phyloP scores from a whole-genome alignment of 139 green algal species.

The Chlorella sp. region DNA sequence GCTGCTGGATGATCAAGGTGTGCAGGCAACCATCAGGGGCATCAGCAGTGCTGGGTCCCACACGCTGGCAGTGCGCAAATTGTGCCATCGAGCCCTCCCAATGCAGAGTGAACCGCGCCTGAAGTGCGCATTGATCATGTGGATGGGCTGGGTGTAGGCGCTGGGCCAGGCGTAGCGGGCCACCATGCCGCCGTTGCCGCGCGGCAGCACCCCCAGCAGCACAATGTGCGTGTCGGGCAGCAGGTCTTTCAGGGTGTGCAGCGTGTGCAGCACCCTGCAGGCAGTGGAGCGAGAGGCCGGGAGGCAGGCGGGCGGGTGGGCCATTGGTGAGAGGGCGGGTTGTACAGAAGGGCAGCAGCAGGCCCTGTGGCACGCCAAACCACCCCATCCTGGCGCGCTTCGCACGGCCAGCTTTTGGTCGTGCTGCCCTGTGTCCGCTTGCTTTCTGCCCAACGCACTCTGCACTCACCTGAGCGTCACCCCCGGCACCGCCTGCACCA shows the following conservation, averaged over 20 bases:
- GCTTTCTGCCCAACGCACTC: background rate
- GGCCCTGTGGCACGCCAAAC: too few relatives aligned
- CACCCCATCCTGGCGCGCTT: too few relatives aligned
- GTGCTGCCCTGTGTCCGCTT: too few relatives aligned
- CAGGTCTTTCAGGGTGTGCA: constrained; percentile 10
- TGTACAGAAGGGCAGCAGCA: background rate
- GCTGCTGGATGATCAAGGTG: background rate
- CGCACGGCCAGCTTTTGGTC: too few relatives aligned
- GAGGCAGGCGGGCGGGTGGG: background rate
- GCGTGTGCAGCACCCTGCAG: constrained; percentile 12
- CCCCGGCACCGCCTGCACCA: constrained; percentile 19
- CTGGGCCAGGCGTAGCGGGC: background rate
- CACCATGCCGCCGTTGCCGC: background rate
- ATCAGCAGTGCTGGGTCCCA: too few relatives aligned
- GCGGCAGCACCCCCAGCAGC: constrained; percentile 36
- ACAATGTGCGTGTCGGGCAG: constrained; percentile 31
- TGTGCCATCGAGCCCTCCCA: too few relatives aligned
- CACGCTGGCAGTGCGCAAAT: too few relatives aligned
- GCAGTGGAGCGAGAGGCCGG: too few relatives aligned
- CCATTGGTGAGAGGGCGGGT: background rate
- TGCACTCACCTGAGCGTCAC: constrained; percentile 21
- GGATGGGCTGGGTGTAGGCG: constrained; percentile 9
- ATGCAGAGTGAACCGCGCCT: too few relatives aligned
- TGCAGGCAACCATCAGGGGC: too few relatives aligned
- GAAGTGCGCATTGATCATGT: constrained; percentile 28